phyloP scores from a whole-genome alignment of 257 asterid species.

The Handroanthus guayacan region DNA sequence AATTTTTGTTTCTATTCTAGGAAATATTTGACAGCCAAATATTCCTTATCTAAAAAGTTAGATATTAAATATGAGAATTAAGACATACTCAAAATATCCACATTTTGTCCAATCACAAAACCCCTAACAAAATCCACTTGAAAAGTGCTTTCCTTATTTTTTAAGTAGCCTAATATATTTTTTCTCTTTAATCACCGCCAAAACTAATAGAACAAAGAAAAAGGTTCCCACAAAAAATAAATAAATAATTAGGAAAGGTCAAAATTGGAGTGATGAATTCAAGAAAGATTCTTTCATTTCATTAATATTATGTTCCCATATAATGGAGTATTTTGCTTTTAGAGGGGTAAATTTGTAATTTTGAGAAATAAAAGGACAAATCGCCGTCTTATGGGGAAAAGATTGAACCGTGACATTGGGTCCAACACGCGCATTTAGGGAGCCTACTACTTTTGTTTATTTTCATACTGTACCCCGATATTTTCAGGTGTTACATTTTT shows the following conservation, averaged over 20 bases:
- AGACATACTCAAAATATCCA: slow-evolving; percentile 16
- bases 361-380: slow-evolving; percentile 27
- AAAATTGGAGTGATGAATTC: slow-evolving; percentile 23
- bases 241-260: not conserved
- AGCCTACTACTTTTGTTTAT: not conserved
- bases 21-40: not conserved
- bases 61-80: slow-evolving; percentile 22
- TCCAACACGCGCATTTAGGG: slow-evolving; percentile 27
- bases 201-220: slow-evolving; percentile 3
- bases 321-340: not conserved
- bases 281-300: not conserved
- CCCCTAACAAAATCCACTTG: slow-evolving; percentile 15
- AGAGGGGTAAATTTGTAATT: slow-evolving; percentile 16
- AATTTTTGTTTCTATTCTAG: not conserved
- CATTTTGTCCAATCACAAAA: slow-evolving; percentile 36
- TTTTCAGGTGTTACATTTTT: slow-evolving; percentile 13
- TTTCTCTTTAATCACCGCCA: slow-evolving; percentile 27
- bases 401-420: slow-evolving; percentile 32
- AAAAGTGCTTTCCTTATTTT: slow-evolving; percentile 35
- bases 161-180: slow-evolving; percentile 35
- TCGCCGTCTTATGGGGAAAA: slow-evolving; percentile 39
- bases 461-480: not conserved
- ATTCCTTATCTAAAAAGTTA: not conserved
- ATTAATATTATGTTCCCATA: not conserved
- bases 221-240: not conserved